Percentiles rank a stretch among this genome's conserved stretches.
These are phyloP conservation scores for Neoboletus brunneissimus DNA, from an alignment of 768 basidiomycete species.

Conservation along the genomic window DNA sequence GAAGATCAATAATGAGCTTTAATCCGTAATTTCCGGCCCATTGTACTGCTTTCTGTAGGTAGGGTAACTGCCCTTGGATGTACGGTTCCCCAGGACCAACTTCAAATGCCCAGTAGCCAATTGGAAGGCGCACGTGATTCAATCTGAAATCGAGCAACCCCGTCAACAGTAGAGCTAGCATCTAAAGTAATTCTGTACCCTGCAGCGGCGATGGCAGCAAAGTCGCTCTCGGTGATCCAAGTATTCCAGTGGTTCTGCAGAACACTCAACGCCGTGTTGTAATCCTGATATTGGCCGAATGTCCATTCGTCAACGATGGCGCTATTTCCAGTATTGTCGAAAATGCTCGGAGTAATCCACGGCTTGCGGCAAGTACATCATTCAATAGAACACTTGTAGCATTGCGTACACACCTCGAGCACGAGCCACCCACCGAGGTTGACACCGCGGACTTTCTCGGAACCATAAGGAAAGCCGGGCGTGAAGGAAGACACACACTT, in stretches of 20 bases:
- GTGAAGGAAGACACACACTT: conserved; percentile 33
- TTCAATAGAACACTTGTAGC: background rate
- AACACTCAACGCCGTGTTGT: conserved; percentile 43
- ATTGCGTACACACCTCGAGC: conserved; percentile 40
- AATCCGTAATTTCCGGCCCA: conserved; percentile 73
- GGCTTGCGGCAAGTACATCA: conserved; percentile 54
- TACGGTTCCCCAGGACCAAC: conserved; percentile 75
- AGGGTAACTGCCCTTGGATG: conserved; percentile 72
- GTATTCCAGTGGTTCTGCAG: conserved; percentile 74
- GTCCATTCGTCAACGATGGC: conserved; percentile 77
- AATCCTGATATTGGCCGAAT: conserved; percentile 61
- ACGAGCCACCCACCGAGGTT: conserved; percentile 73
- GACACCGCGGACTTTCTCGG: conserved; percentile 74
- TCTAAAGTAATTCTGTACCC: conserved; percentile 43
- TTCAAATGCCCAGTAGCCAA: conserved; percentile 91
- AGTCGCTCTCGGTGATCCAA: conserved; percentile 83
- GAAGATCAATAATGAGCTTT: conserved; percentile 80
- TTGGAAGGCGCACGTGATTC: conserved; percentile 81
- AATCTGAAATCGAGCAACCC: conserved; percentile 41
- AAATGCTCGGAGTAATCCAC: conserved; percentile 78
- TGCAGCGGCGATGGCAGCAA: conserved; percentile 68
- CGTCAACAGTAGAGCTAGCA: background rate
- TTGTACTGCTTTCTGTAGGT: conserved; percentile 58
- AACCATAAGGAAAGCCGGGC: conserved; percentile 71
- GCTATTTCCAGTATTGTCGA: conserved; percentile 50